Percentiles rank a stretch among this genome's conserved stretches.
phyloP scores from a whole-genome alignment of 2,329 filamentous ascomycete genomes.

The Pseudocercospora pini-densiflorae region DNA sequence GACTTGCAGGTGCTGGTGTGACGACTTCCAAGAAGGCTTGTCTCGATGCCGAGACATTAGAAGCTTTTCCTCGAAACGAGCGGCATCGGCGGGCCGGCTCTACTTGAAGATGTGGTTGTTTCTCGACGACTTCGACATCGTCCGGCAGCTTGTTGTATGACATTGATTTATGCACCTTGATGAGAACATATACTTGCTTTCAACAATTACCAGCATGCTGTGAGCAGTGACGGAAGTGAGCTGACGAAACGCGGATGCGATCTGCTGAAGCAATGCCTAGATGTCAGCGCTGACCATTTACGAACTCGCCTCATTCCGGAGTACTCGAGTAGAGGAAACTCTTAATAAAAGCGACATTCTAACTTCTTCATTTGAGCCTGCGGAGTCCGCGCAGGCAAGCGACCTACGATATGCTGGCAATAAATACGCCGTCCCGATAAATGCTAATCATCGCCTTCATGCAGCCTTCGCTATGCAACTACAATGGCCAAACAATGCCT shows the following conservation, averaged over 20 bases:
- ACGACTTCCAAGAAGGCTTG: slow-evolving; percentile 4
- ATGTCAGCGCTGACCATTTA: background rate
- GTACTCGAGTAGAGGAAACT: background rate
- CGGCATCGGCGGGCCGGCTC: background rate
- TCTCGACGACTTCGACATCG: background rate
- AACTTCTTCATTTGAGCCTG: background rate
- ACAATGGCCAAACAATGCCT: background rate
- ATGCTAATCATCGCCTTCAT: background rate
- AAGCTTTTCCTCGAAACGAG: background rate
- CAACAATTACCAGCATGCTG: too few species aligned
- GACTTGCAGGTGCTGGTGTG: background rate
- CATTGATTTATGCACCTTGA: background rate
- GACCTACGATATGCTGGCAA: background rate
- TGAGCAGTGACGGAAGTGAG: too few species aligned
- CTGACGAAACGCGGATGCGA: too few species aligned
- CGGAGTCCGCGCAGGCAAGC: background rate
- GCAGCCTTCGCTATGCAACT: slow-evolving; percentile 7
- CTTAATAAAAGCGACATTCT: too few species aligned
- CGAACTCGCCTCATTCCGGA: background rate
- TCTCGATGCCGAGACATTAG: background rate
- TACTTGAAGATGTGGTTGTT: background rate
- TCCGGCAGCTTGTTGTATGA: background rate
- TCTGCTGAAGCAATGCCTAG: background rate
- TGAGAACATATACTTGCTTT: background rate
- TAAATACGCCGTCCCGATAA: background rate